These are phyloP conservation scores for Hypoxylon intermedium DNA, from an alignment of 495 filamentous ascomycete genomes.

Conservation along the genomic window DNA sequence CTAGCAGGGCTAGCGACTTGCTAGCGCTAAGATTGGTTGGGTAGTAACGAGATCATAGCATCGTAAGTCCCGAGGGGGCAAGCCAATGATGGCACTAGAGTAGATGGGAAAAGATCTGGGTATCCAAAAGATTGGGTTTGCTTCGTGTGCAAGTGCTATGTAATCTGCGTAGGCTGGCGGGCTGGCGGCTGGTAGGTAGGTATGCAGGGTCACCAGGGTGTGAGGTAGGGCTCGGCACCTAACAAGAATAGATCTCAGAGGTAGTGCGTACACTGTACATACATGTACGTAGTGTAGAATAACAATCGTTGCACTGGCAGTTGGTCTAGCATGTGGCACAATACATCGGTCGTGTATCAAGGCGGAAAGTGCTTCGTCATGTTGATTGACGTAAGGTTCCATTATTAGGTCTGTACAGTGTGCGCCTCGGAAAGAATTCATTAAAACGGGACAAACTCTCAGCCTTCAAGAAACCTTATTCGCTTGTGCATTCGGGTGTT, in stretches of 20 bases:
- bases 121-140: slow-evolving; percentile 15
- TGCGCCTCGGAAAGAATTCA: slow-evolving; percentile 32
- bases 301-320: background rate
- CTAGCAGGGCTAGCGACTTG: too few relatives aligned
- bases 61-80: slow-evolving; percentile 3
- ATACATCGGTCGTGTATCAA: too few relatives aligned
- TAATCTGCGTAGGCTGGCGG: slow-evolving; percentile 11
- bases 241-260: background rate
- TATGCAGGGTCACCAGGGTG: background rate
- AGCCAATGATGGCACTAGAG: slow-evolving; percentile 9
- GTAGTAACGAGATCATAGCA: slow-evolving; percentile 19
- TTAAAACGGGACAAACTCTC: slow-evolving; percentile 32
- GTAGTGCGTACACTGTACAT: background rate
- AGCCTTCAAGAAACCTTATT: slow-evolving; percentile 38
- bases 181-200: too few relatives aligned
- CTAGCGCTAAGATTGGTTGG: slow-evolving; percentile 2
- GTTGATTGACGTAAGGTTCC: slow-evolving; percentile 42
- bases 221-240: slow-evolving; percentile 20
- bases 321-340: background rate
- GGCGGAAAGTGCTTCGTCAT: slow-evolving; percentile 32
- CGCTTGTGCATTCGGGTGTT: slow-evolving; percentile 32
- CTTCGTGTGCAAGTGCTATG: background rate
- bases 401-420: slow-evolving; percentile 16
- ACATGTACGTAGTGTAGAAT: background rate
- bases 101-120: background rate